phyloP scores from a whole-genome alignment of 306 rosid species.

The Vigna unguiculata region DNA sequence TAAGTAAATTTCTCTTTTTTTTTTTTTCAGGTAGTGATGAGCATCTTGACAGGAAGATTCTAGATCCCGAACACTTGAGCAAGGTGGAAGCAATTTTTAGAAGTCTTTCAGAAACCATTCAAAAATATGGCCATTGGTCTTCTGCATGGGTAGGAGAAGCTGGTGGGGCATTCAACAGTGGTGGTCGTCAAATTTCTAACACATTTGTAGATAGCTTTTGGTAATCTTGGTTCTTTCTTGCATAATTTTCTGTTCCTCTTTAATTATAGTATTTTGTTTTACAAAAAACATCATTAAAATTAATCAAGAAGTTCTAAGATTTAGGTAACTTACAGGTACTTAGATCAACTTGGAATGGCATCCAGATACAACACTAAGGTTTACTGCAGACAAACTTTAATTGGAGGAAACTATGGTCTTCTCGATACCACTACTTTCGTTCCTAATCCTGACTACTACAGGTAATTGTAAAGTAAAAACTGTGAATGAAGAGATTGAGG shows the following conservation, averaged over 20 bases:
- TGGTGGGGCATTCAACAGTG: constrained; percentile 96
- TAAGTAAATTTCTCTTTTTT: not conserved
- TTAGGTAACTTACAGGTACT: constrained; percentile 69
- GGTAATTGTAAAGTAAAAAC: constrained; percentile 55
- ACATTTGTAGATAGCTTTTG: constrained; percentile 90
- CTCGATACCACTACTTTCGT: constrained; percentile 74
- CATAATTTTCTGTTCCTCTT: constrained; percentile 26
- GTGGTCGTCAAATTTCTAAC: constrained; percentile 78
- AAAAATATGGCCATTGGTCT: constrained; percentile 79
- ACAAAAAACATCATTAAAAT: constrained; percentile 14
- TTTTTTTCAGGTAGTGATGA: constrained; percentile 68
- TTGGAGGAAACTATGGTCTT: constrained; percentile 96
- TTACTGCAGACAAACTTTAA: constrained; percentile 89
- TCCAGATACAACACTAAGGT: constrained; percentile 76
- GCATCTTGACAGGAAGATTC: constrained; percentile 60
- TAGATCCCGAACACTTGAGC: constrained; percentile 73
- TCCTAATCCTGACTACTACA: constrained; percentile 95
- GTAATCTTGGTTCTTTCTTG: constrained; percentile 60
- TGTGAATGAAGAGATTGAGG: constrained; percentile 4
- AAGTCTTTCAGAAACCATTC: constrained; percentile 61
- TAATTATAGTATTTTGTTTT: not conserved
- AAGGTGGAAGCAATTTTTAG: constrained; percentile 55
- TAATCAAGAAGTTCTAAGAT: constrained; percentile 12
- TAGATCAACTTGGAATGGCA: constrained; percentile 97
- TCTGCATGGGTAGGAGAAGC: constrained; percentile 97